Evolutionary conservation across 495 filamentous ascomycete genomes (phyloP), one percentile per base, ranked within the genome.

Genomic region (Neurospora sp.): DNA sequence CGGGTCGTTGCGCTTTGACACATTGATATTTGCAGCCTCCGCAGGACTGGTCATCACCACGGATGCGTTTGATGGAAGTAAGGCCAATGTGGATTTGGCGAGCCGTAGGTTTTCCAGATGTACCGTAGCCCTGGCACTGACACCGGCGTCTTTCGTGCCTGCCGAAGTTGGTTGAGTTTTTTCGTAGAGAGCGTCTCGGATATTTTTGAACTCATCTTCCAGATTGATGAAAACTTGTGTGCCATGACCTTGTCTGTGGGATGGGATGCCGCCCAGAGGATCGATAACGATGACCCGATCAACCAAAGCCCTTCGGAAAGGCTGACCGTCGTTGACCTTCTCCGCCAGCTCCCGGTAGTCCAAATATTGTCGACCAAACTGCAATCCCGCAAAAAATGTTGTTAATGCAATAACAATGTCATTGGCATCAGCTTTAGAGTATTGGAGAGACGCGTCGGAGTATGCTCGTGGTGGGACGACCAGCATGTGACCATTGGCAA

Each of bases 201-300:
- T 91, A 39, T 86, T 84, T 4, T 85, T 81, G 77, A 90, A 97
- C 75, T 99, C 94, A 77, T 98, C 94, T 78, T 97, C 92, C 76
- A 99, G 86, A 76, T 99, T 99, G 80, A 99, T 87, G 79, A 98
- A 99, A 4, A 97, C 88, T 77, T 97, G 93, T 16, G 92, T 90
- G 10, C 88, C 87, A 48, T 91, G 87, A 0, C 87, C 87, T 18
- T 89, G 87, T 48, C 88, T 87, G 70, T 83, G 86, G 0, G 91
- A 86, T 2, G 96, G 96, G 69, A 96, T 94, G 9, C 96, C 96
- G 6, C 96, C 96, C 3, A 92, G 79, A 0, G 93, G 92, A 81
- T 99, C 96, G 18, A 99, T 85, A 35, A 98, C 84, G 75, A 99
- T 95, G 37, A 99, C 84, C 4, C 96, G 87, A 76, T 98, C 96